phyloP scores from a whole-genome alignment of 805 yeast genomes.

The Starmera quercuum region DNA sequence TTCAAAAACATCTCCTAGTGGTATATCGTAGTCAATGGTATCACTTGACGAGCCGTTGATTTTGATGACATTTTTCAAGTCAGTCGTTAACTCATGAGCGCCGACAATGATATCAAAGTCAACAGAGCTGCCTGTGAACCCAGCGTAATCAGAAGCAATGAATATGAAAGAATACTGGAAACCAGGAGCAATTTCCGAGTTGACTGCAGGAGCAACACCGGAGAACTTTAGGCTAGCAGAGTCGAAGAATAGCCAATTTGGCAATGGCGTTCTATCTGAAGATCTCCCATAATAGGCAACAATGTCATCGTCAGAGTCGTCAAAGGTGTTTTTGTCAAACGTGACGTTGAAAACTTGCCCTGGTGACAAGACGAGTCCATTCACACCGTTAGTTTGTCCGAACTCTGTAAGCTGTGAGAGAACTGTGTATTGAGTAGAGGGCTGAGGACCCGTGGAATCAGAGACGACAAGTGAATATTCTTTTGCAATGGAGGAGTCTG shows the following conservation, averaged over 20 bases:
- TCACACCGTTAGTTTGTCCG: slow-evolving; percentile 72
- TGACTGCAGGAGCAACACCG: slow-evolving; percentile 85
- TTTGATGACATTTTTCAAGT: slow-evolving; percentile 44
- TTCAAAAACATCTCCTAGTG: slow-evolving; percentile 52
- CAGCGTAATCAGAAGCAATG: slow-evolving; percentile 72
- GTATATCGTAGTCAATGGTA: slow-evolving; percentile 47
- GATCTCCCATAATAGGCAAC: slow-evolving; percentile 75
- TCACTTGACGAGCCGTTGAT: slow-evolving; percentile 65
- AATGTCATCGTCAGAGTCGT: slow-evolving; percentile 39
- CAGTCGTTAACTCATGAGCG: slow-evolving; percentile 75
- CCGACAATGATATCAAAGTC: slow-evolving; percentile 74
- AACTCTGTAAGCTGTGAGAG: slow-evolving; percentile 46
- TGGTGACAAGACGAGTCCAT: slow-evolving; percentile 68
- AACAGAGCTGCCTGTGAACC: slow-evolving; percentile 64
- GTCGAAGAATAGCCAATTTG: slow-evolving; percentile 82
- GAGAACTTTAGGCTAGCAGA: slow-evolving; percentile 52
- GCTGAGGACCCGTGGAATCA: slow-evolving; percentile 42
- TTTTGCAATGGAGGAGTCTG: slow-evolving; percentile 34
- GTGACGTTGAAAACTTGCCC: slow-evolving; percentile 57
- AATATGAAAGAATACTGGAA: slow-evolving; percentile 58
- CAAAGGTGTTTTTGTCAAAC: slow-evolving; percentile 58
- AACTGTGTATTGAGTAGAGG: slow-evolving; percentile 35
- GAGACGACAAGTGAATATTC: slow-evolving; percentile 58
- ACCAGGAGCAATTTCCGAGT: slow-evolving; percentile 86
- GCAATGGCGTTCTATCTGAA: slow-evolving; percentile 79